Percentiles rank a stretch among this genome's conserved stretches.
These are phyloP conservation scores for Nothomitra cinnamomea DNA, from an alignment of 2,329 filamentous ascomycete genomes.

Conservation along the genomic window DNA sequence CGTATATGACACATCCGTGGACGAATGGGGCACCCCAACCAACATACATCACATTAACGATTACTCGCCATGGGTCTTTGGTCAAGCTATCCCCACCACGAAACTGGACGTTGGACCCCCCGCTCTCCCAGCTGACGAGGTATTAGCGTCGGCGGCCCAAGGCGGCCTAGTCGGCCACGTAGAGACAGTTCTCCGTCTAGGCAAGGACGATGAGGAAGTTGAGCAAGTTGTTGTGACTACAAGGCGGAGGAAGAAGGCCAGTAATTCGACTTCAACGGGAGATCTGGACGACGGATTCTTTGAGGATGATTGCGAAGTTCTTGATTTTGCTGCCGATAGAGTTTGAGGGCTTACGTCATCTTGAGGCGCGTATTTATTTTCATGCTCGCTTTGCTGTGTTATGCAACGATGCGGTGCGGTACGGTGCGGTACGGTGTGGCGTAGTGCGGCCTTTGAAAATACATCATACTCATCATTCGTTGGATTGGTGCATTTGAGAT, in stretches of 20 bases:
- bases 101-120: conserved; percentile 26
- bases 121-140: conserved; percentile 22
- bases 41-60: conserved; percentile 6
- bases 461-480: conserved; percentile 3
- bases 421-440: too few relatives aligned
- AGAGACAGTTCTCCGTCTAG: conserved; percentile 33
- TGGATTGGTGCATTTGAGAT: conserved; percentile 1
- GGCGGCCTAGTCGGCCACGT: conserved; percentile 23
- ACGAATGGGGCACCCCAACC: conserved; percentile 20
- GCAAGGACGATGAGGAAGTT: conserved; percentile 37
- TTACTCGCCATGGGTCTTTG: conserved; percentile 38
- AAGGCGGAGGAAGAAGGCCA: conserved; percentile 39
- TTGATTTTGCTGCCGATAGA: conserved; percentile 59
- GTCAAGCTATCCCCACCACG: conserved; percentile 32
- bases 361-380: too few relatives aligned
- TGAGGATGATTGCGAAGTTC: conserved; percentile 80
- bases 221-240: conserved; percentile 75
- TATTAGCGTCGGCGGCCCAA: conserved; percentile 16
- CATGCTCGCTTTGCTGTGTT: too few relatives aligned
- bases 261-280: conserved; percentile 20
- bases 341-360: conserved; percentile 21
- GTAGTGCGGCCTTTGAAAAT: conserved; percentile 5
- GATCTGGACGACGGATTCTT: conserved; percentile 67
- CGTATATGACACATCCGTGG: conserved; percentile 32
- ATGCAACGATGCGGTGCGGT: too few relatives aligned